A percentile compares a stretch with the other conserved stretches of the same genome.
Conservation (phyloP, 2,329 filamentous ascomycete genomes). For the Pestalotiopsis sp. region DNA sequence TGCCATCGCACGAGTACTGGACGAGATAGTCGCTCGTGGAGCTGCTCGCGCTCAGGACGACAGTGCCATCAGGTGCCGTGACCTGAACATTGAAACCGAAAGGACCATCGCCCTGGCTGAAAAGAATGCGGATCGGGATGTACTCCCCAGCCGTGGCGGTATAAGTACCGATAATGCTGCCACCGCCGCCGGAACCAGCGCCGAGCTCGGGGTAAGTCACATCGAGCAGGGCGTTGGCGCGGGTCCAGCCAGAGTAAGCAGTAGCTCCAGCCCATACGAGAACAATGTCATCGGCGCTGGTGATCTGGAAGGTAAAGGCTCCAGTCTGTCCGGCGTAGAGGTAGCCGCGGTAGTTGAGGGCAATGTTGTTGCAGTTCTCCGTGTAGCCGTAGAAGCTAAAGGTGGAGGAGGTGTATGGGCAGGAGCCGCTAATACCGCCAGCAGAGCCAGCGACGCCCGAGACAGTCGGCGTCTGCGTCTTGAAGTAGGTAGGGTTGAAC, state of each 20-base stretch:
- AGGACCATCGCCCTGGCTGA: constrained; percentile 1
- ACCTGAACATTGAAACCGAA: neutral
- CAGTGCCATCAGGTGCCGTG: constrained; percentile 5
- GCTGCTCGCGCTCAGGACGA: constrained; percentile 1
- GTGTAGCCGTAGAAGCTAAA: constrained; percentile 6
- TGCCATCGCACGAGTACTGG: constrained; percentile 2
- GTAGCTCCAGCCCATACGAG: neutral
- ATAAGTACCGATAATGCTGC: neutral
- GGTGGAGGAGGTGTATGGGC: neutral
- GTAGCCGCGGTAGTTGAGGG: constrained; percentile 2
- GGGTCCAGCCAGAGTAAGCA: constrained; percentile 2
- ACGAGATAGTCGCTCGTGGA: neutral
- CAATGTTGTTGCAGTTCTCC: constrained; percentile 5
- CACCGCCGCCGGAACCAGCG: neutral
- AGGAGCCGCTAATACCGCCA: neutral
- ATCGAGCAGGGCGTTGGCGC: neutral
- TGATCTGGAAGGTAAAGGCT: neutral
- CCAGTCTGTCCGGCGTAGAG: constrained; percentile 4
- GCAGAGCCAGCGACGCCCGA: neutral
- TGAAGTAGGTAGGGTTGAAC: constrained; percentile 1
- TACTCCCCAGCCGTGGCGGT: neutral
- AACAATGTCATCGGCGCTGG: constrained; percentile 1
- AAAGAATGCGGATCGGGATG: neutral
- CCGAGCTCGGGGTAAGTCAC: neutral
- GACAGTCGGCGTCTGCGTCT: neutral